Base-by-base conservation (phyloP, 768 basidiomycete genomes). In the Suillus plorans region DNA sequence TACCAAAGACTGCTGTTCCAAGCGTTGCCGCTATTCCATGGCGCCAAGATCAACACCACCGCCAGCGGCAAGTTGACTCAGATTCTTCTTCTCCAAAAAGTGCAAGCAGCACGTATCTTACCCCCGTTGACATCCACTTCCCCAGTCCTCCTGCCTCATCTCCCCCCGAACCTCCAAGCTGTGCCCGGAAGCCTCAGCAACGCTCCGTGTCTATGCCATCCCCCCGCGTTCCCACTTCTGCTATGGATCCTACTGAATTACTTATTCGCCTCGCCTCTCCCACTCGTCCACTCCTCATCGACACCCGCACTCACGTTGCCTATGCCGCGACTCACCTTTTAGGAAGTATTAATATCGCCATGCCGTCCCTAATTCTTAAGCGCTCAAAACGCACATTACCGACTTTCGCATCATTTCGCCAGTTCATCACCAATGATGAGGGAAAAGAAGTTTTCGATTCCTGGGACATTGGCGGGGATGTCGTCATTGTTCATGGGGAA, bases 281-380 rank as follows among this genome's bases (percentile, higher is more conserved):
- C 10, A 68, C 22, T 39, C 85, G 83, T 3, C 91, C 93, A 10
- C 79, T 95, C 28, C 77, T 97, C 64, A 84, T 97, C 72, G 95
- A 97, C 76, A 93, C 92, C 45, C 87, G 95, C 5, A 87, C 91
- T 4, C 81, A 88, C 22, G 80, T 85, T 1, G 80, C 86, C 12
- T 93, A 88, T 78, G 80, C 88, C 42, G 78, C 86, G 3, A 83
- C 82, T 63, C 92, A 88, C 74, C 76, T 97, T 60, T 73, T 80
- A 45, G 79, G 87, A 68, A 91, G 89, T 74, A 84, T 94, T 65
- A 95, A 95, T 76, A 83, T 97, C 57, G 90, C 90, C 39, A 91
- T 97, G 50, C 95, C 95, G 0, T 91, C 92, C 31, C 86, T 97
- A 71, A 94, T 97, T 71, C 86, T 95, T 69, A 95, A 94, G 75